These are phyloP conservation scores for Leccinum rimulosum DNA, from an alignment of 768 basidiomycete genomes.

Conservation along the genomic window DNA sequence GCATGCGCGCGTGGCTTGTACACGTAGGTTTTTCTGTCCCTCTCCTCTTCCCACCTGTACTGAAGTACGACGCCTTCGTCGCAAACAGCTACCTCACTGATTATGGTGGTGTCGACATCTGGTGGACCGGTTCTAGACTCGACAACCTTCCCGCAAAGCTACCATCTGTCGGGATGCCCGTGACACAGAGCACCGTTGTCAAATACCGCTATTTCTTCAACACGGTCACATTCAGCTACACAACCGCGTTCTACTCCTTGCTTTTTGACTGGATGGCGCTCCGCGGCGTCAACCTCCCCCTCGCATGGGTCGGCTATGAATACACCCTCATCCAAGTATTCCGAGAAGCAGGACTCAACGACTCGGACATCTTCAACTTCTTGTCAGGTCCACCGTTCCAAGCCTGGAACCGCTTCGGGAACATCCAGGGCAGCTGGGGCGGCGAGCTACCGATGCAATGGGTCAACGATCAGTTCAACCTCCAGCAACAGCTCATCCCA, in stretches of 20 bases:
- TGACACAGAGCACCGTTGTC: constrained; percentile 35
- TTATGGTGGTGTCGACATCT: constrained; percentile 39
- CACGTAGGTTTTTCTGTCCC: background rate
- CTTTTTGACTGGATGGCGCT: constrained; percentile 43
- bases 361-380: constrained; percentile 35
- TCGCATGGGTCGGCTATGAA: constrained; percentile 43
- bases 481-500: constrained; percentile 36
- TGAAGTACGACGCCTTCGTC: background rate
- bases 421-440: constrained; percentile 41
- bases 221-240: background rate
- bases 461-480: constrained; percentile 26
- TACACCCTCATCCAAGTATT: constrained; percentile 36
- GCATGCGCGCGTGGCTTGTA: constrained; percentile 13
- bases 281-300: constrained; percentile 40
- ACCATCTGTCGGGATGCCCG: constrained; percentile 29
- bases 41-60: background rate
- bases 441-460: constrained; percentile 32
- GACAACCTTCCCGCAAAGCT: constrained; percentile 28
- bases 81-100: constrained; percentile 35
- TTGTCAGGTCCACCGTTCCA: constrained; percentile 33
- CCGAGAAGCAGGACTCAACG: constrained; percentile 36
- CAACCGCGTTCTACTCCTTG: constrained; percentile 35
- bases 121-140: constrained; percentile 43
- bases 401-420: constrained; percentile 39
- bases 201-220: constrained; percentile 35